These are phyloP conservation scores for Amesomyces nigricolor DNA, from an alignment of 2,329 filamentous ascomycete species.

Conservation along the genomic window DNA sequence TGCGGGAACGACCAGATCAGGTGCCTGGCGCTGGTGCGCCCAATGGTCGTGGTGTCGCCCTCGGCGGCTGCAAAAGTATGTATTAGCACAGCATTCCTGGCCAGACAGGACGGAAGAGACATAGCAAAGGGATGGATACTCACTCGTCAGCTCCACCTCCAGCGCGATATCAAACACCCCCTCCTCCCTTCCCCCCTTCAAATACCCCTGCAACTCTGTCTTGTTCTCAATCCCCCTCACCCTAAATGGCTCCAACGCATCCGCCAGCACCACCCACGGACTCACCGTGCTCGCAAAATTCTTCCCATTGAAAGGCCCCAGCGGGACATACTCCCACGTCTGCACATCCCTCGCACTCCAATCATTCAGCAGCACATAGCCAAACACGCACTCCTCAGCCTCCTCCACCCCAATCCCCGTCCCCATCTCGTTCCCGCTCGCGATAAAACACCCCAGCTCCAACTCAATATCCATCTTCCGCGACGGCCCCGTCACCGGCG, in stretches of 20 bases:
- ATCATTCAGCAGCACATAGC: constrained; percentile 78
- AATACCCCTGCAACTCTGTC: constrained; percentile 35
- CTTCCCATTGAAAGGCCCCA: constrained; percentile 79
- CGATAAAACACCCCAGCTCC: constrained; percentile 72
- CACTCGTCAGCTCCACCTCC: constrained; percentile 57
- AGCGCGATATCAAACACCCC: constrained; percentile 65
- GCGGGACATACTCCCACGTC: constrained; percentile 75
- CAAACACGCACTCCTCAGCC: constrained; percentile 68
- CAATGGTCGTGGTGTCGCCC: constrained; percentile 51
- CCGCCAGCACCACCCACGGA: constrained; percentile 71
- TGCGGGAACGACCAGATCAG: constrained; percentile 79
- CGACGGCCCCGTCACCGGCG: constrained; percentile 58
- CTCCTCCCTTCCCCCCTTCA: constrained; percentile 54
- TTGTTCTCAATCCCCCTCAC: constrained; percentile 31
- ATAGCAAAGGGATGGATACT: constrained; percentile 26
- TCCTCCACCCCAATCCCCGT: constrained; percentile 55
- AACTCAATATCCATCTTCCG: constrained; percentile 72
- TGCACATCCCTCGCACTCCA: constrained; percentile 83
- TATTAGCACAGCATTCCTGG: neutral
- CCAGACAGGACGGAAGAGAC: neutral
- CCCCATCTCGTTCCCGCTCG: constrained; percentile 59
- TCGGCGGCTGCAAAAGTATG: constrained; percentile 33
- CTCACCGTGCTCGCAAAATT: constrained; percentile 76
- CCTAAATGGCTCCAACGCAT: constrained; percentile 61
- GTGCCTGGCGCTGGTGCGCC: constrained; percentile 56